A percentile compares a stretch with the other conserved stretches of the same genome.
Conservation (phyloP, 768 basidiomycete species). For the Rhodotorula diobovata region DNA sequence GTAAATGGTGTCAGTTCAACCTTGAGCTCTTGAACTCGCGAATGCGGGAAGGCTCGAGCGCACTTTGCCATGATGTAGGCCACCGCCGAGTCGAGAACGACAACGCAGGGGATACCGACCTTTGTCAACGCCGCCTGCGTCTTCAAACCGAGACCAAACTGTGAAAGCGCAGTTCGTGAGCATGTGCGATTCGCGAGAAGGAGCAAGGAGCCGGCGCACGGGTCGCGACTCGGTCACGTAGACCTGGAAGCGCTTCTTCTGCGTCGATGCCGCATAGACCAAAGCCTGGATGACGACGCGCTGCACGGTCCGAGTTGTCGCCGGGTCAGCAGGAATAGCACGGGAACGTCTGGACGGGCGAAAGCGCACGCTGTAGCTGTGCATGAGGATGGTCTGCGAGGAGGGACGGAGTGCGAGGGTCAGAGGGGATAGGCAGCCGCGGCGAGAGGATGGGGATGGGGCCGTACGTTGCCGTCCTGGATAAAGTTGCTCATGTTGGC, state of each 20-base stretch:
- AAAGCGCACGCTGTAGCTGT: slow-evolving; percentile 73
- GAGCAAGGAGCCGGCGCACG: slow-evolving; percentile 55
- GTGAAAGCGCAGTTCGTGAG: not conserved
- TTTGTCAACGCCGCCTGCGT: slow-evolving; percentile 82
- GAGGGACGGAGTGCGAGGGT: slow-evolving; percentile 24
- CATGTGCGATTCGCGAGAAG: not conserved
- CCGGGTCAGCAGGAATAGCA: no score
- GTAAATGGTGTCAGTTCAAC: not conserved
- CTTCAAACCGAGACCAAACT: slow-evolving; percentile 61
- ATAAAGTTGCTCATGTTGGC: slow-evolving; percentile 85
- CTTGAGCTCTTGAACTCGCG: no score
- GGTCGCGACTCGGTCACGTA: slow-evolving; percentile 96
- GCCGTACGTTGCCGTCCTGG: slow-evolving; percentile 73
- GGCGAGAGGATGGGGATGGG: not conserved
- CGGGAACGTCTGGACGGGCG: no score
- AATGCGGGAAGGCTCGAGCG: not conserved
- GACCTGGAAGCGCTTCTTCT: slow-evolving; percentile 86
- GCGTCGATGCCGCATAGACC: slow-evolving; percentile 69
- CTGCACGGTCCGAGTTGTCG: not conserved
- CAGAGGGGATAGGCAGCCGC: not conserved
- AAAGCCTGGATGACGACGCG: slow-evolving; percentile 91
- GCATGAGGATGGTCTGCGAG: slow-evolving; percentile 80
- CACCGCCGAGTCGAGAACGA: slow-evolving; percentile 92
- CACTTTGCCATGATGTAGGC: slow-evolving; percentile 91
- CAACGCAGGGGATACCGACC: slow-evolving; percentile 88